phyloP scores from a whole-genome alignment of 805 yeast genomes.

The Cyberlindnera subsufficiens region DNA sequence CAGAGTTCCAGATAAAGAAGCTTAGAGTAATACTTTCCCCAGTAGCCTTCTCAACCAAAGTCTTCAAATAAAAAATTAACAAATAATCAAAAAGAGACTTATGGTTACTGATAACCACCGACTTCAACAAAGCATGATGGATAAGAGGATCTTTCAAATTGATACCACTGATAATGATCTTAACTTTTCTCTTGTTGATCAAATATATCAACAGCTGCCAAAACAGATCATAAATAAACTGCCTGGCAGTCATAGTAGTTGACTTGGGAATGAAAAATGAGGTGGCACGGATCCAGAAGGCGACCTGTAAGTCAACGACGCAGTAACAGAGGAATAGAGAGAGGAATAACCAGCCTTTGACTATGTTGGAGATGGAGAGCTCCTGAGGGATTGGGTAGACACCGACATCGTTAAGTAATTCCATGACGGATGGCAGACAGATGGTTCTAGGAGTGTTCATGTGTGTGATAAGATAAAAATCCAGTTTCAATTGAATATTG shows the following conservation, averaged over 20 bases:
- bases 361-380: conserved; percentile 10
- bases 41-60: conserved; percentile 21
- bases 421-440: no score
- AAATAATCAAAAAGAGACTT: conserved; percentile 62
- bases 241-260: neutral
- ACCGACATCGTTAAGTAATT: conserved; percentile 17
- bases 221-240: conserved; percentile 6
- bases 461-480: no score
- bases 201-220: conserved; percentile 16
- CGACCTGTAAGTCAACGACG: conserved; percentile 5
- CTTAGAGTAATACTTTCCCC: conserved; percentile 27
- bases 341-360: conserved; percentile 19
- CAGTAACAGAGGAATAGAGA: conserved; percentile 6
- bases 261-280: conserved; percentile 3
- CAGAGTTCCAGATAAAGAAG: conserved; percentile 65
- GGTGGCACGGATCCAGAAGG: conserved; percentile 4
- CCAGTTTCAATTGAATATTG: no score
- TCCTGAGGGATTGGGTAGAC: conserved; percentile 17
- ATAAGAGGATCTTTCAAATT: conserved; percentile 18
- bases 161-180: conserved; percentile 22
- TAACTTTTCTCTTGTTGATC: conserved; percentile 20
- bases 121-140: conserved; percentile 26
- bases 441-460: no score
- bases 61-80: conserved; percentile 35
- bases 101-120: conserved; percentile 49